Evolutionary conservation across 768 basidiomycete genomes (phyloP).

Genomic region (Polyporus arcularius): DNA sequence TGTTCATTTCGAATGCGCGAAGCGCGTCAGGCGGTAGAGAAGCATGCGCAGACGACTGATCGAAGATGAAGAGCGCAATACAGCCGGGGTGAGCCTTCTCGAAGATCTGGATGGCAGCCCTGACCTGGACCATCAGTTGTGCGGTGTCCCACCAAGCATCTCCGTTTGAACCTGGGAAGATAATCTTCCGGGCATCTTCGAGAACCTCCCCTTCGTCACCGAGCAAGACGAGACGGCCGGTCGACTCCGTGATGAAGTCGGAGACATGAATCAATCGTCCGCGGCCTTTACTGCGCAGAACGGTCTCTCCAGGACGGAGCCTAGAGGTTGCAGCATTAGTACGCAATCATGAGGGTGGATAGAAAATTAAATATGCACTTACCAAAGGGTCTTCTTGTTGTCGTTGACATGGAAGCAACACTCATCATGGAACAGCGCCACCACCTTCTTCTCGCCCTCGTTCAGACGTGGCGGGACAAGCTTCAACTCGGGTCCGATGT

Average conservation of each 20-base stretch:
- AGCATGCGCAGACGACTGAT: constrained; percentile 44
- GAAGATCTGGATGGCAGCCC: constrained; percentile 38
- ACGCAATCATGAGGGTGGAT: background rate
- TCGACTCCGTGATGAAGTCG: constrained; percentile 39
- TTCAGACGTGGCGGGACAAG: background rate
- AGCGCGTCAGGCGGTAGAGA: constrained; percentile 26
- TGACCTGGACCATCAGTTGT: constrained; percentile 37
- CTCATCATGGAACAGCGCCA: constrained; percentile 35
- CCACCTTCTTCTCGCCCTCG: constrained; percentile 28
- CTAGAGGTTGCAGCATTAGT: no score
- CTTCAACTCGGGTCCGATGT: constrained; percentile 22
- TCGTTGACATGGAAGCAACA: constrained; percentile 34
- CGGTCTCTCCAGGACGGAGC: constrained; percentile 8
- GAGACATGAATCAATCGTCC: constrained; percentile 42
- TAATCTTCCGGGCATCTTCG: constrained; percentile 36
- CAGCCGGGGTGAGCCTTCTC: constrained; percentile 36
- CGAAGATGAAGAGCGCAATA: constrained; percentile 39
- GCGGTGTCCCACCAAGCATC: constrained; percentile 39
- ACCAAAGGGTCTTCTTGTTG: constrained; percentile 7
- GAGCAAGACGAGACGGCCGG: constrained; percentile 32
- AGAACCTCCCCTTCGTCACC: constrained; percentile 16
- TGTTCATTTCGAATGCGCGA: constrained; percentile 30
- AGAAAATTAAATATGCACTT: no score
- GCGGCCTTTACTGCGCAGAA: constrained; percentile 31
- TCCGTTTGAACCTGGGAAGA: constrained; percentile 19